A percentile compares a stretch with the other conserved stretches of the same genome.
Conservation (phyloP, 768 basidiomycete genomes). For the Dictyophora rubrovolvata region DNA sequence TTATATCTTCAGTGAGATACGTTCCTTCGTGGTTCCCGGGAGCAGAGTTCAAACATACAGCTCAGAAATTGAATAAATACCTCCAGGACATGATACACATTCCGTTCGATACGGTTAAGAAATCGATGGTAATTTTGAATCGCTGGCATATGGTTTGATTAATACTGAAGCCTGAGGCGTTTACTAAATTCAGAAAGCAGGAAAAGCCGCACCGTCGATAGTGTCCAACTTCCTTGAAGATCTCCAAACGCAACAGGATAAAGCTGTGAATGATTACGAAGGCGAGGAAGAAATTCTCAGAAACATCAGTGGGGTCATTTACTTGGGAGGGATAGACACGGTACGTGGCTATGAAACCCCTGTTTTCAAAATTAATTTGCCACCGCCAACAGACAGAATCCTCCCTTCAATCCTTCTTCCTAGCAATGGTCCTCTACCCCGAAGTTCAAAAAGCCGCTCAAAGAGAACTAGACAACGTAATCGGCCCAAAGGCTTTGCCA, state of each 20-base stretch:
- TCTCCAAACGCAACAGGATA: background rate
- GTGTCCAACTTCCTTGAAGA: background rate
- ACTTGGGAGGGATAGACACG: slow-evolving; percentile 1
- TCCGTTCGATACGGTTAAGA: slow-evolving; percentile 13
- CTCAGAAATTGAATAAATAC: slow-evolving; percentile 11
- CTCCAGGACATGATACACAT: slow-evolving; percentile 16
- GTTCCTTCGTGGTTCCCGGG: slow-evolving; percentile 19
- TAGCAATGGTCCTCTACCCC: slow-evolving; percentile 10
- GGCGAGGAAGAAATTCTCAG: background rate
- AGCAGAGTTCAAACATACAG: slow-evolving; percentile 17
- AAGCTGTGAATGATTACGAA: background rate
- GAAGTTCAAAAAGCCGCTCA: slow-evolving; percentile 7
- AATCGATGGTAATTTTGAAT: background rate
- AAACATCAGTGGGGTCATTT: background rate
- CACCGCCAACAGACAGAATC: background rate
- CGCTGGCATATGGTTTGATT: background rate
- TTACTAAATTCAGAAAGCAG: background rate
- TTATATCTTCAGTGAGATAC: slow-evolving; percentile 11
- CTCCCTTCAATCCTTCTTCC: background rate
- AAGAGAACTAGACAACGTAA: slow-evolving; percentile 10
- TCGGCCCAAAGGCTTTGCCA: slow-evolving; percentile 9
- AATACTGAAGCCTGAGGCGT: background rate
- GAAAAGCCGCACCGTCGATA: background rate
- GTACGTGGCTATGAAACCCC: background rate
- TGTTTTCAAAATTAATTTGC: background rate